A percentile compares a stretch with the other conserved stretches of the same genome.
Evolutionary conservation across 768 basidiomycete genomes (phyloP).

Genomic region (Tubosaeta brunneosetosa): DNA sequence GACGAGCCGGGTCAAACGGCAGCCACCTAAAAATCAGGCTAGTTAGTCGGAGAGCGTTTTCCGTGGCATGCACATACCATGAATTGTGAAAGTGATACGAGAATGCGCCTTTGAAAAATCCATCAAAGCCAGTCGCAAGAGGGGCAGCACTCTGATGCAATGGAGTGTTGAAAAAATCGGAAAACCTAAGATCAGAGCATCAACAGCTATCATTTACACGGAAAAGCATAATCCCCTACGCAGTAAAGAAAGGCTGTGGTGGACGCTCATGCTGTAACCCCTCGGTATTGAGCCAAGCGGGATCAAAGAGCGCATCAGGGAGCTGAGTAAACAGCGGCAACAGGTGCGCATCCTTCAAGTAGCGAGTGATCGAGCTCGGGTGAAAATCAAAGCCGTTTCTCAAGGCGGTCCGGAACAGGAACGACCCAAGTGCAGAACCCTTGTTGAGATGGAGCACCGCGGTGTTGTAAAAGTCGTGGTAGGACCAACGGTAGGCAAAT

Average conservation of each 20-base stretch:
- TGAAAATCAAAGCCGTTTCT: conserved; percentile 93
- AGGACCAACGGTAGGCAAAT: conserved; percentile 70
- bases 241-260: conserved; percentile 87
- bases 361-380: conserved; percentile 76
- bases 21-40: neutral
- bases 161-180: neutral
- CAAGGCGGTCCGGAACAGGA: conserved; percentile 88
- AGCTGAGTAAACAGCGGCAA: conserved; percentile 73
- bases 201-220: neutral
- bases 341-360: conserved; percentile 44
- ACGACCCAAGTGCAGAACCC: conserved; percentile 46
- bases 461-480: conserved; percentile 88
- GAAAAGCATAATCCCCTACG: conserved; percentile 36
- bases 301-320: conserved; percentile 58
- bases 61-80: conserved; percentile 43
- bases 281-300: conserved; percentile 89
- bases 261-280: conserved; percentile 85
- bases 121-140: conserved; percentile 79
- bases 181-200: neutral
- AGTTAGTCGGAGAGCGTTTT: neutral
- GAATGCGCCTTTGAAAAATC: conserved; percentile 54
- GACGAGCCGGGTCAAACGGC: neutral
- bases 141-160: neutral
- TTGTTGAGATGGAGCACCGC: conserved; percentile 57
- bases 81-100: conserved; percentile 95